Percentiles rank a stretch among this genome's conserved stretches.
These are phyloP conservation scores for Tetradesmus obliquus DNA, from an alignment of 139 green algal species.

Conservation along the genomic window DNA sequence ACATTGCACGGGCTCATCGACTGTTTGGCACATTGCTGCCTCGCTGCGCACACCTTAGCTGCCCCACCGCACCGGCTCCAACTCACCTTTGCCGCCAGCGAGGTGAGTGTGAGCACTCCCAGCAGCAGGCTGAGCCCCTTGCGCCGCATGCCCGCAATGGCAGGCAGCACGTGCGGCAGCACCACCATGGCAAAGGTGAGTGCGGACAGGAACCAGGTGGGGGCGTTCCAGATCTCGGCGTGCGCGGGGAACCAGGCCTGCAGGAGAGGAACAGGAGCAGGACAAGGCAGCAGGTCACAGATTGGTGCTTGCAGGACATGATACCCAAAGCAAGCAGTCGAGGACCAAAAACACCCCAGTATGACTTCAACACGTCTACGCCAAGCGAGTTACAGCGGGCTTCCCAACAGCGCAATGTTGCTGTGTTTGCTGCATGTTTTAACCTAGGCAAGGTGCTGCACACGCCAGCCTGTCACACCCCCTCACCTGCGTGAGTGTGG, in stretches of 20 bases:
- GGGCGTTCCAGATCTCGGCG: constrained; percentile 50
- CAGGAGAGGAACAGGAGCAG: background rate
- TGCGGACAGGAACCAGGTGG: constrained; percentile 47
- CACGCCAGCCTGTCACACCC: background rate
- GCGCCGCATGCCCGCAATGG: constrained; percentile 26
- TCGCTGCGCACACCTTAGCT: no score
- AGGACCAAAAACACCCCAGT: no score
- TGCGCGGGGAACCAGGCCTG: constrained; percentile 52
- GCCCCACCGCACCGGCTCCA: no score
- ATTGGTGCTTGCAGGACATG: no score
- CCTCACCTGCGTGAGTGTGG: constrained; percentile 12
- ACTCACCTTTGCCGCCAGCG: background rate
- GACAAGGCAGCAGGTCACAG: background rate
- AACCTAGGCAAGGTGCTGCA: background rate
- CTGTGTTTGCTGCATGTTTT: no score
- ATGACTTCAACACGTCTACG: no score
- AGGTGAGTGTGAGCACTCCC: background rate
- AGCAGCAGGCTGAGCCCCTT: constrained; percentile 42
- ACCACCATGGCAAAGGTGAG: constrained; percentile 47
- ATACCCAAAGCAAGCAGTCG: no score
- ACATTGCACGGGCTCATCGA: no score
- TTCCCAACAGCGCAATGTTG: background rate
- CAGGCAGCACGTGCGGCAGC: constrained; percentile 38
- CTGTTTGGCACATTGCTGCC: no score
- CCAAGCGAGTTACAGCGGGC: background rate